These are phyloP conservation scores for Corymbia maculata DNA, from an alignment of 345 rosid species.

Conservation along the genomic window DNA sequence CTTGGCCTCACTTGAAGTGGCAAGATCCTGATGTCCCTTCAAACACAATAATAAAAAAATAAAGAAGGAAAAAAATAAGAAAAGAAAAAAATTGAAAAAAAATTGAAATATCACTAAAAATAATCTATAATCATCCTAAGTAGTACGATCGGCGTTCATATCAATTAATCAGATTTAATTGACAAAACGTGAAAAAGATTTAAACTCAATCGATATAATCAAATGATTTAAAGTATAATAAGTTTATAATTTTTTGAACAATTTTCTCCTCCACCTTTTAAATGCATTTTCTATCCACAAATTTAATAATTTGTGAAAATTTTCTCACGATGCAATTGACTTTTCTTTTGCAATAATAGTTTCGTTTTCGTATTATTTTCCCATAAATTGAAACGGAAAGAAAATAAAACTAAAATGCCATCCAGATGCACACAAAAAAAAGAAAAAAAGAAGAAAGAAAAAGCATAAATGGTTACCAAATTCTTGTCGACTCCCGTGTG, in stretches of 20 bases:
- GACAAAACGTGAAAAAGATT: rapidly evolving
- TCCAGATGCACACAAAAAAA: too few relatives aligned
- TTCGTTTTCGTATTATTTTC: not conserved
- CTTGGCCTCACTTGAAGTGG: too few relatives aligned
- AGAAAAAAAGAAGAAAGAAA: too few relatives aligned
- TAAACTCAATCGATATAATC: rapidly evolving
- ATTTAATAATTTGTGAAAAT: not conserved
- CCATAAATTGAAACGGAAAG: not conserved
- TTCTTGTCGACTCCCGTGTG: not conserved
- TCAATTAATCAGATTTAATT: too few relatives aligned
- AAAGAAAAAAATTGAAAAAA: too few relatives aligned
- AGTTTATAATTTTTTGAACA: too few relatives aligned
- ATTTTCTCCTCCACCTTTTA: not conserved
- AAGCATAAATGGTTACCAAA: not conserved
- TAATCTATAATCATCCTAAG: too few relatives aligned
- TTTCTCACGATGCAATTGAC: not conserved
- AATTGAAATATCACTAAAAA: too few relatives aligned
- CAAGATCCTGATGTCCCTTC: rapidly evolving
- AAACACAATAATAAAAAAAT: not conserved
- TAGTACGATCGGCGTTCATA: too few relatives aligned
- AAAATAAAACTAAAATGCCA: not conserved
- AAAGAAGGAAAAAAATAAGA: too few relatives aligned
- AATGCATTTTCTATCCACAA: not conserved
- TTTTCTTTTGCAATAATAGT: not conserved
- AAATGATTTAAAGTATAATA: too few relatives aligned